Conservation (phyloP, 2,329 filamentous ascomycete genomes). For the Leptographium procerum region DNA sequence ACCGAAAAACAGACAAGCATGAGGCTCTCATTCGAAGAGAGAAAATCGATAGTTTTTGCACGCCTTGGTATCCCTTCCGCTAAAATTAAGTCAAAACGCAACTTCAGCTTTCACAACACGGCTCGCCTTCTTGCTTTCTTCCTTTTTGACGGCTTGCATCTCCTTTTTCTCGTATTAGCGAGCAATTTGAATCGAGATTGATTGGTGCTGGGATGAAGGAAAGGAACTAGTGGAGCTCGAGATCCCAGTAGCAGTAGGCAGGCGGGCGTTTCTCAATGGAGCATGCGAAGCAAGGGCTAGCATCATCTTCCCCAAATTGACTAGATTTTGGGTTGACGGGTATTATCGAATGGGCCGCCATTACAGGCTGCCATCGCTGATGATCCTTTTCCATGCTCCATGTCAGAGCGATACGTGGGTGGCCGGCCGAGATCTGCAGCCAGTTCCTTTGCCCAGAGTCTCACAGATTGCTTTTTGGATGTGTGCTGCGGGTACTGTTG, state of each 20-base stretch:
- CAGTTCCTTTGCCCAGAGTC: constrained; percentile 10
- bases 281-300: not conserved
- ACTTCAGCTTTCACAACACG: no score
- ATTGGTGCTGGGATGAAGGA: not conserved
- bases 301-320: not conserved
- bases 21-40: no score
- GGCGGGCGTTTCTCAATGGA: no score
- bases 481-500: constrained; percentile 5
- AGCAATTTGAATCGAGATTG: no score
- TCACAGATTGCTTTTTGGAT: not conserved
- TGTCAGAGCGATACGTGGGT: constrained; percentile 10
- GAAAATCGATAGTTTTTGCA: no score
- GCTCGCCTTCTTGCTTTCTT: no score
- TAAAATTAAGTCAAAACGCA: no score
- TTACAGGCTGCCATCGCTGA: not conserved
- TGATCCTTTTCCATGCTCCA: not conserved
- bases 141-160: no score
- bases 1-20: not conserved
- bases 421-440: constrained; percentile 10
- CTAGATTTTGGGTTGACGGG: not conserved
- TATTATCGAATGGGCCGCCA: not conserved
- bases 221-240: not conserved
- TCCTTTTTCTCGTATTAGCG: no score
- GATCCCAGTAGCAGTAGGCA: no score
- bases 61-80: no score